Percentiles rank a stretch among this genome's conserved stretches.
Conservation (phyloP, 768 basidiomycete genomes). For the Leccinum subgranulosum region DNA sequence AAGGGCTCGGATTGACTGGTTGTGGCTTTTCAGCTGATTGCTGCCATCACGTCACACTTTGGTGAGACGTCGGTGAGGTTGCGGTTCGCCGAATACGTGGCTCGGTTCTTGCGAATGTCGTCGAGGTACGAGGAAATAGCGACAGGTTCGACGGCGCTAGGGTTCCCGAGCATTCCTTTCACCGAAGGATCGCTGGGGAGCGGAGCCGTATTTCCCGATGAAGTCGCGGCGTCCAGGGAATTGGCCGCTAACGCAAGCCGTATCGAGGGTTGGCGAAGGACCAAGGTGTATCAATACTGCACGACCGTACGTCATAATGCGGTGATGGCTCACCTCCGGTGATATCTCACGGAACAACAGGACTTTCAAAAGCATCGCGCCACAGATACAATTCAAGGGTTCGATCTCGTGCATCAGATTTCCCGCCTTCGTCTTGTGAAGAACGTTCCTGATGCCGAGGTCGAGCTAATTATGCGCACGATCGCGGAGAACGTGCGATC, state of each 20-base stretch:
- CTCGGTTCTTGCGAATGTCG: conserved; percentile 84
- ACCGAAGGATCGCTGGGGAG: conserved; percentile 57
- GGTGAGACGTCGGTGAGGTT: conserved; percentile 86
- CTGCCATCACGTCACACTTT: conserved; percentile 88
- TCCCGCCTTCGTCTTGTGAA: conserved; percentile 74
- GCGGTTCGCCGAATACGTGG: conserved; percentile 86
- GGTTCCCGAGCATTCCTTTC: conserved; percentile 61
- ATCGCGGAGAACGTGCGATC: conserved; percentile 68
- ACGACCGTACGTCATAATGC: conserved; percentile 51
- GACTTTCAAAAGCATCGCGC: conserved; percentile 60
- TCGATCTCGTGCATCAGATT: conserved; percentile 87
- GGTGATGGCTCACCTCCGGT: neutral
- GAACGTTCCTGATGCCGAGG: conserved; percentile 70
- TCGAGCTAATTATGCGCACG: conserved; percentile 67
- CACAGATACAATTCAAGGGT: conserved; percentile 63
- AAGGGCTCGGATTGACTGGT: neutral
- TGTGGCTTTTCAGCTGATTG: conserved; percentile 49
- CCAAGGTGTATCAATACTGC: conserved; percentile 73
- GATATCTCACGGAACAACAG: conserved; percentile 37
- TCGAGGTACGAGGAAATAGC: conserved; percentile 89
- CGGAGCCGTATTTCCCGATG: conserved; percentile 78
- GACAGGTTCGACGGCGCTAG: conserved; percentile 68
- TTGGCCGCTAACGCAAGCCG: conserved; percentile 72
- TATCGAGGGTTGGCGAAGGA: conserved; percentile 92
- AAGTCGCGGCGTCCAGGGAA: conserved; percentile 62